phyloP scores from a whole-genome alignment of 257 asterid genomes.

The Solanum chiquidenum region DNA sequence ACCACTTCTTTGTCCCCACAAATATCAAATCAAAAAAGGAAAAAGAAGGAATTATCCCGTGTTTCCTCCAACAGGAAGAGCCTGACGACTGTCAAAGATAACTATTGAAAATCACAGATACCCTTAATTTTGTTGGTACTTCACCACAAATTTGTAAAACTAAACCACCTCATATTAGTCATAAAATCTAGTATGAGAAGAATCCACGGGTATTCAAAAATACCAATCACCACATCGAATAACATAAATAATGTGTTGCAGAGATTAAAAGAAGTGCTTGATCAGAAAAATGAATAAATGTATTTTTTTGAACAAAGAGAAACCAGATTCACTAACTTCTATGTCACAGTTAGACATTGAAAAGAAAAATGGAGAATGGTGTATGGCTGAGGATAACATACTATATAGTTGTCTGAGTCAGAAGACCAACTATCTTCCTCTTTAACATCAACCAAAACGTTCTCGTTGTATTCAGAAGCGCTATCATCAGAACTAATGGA shows the following conservation, averaged over 20 bases:
- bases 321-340: background rate
- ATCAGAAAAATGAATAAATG: background rate
- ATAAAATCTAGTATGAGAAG: background rate
- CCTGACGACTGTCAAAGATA: background rate
- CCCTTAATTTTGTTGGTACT: background rate
- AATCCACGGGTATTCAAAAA: background rate
- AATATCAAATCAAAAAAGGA: background rate
- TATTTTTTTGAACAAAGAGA: background rate
- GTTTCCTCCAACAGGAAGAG: background rate
- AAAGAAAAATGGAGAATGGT: background rate
- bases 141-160: background rate
- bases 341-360: background rate
- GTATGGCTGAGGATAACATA: slow-evolving; percentile 1
- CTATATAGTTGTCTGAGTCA: slow-evolving; percentile 29
- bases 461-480: slow-evolving; percentile 52
- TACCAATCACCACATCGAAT: background rate
- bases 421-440: slow-evolving; percentile 57
- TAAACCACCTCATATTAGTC: background rate
- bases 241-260: background rate
- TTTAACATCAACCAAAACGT: slow-evolving; percentile 25
- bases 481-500: slow-evolving; percentile 32
- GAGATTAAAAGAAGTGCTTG: background rate
- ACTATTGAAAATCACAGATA: background rate
- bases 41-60: background rate
- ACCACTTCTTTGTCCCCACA: background rate